Percentiles rank a stretch among this genome's conserved stretches.
phyloP scores from a whole-genome alignment of 495 filamentous ascomycete species.

The Geopyxis carbonaria region DNA sequence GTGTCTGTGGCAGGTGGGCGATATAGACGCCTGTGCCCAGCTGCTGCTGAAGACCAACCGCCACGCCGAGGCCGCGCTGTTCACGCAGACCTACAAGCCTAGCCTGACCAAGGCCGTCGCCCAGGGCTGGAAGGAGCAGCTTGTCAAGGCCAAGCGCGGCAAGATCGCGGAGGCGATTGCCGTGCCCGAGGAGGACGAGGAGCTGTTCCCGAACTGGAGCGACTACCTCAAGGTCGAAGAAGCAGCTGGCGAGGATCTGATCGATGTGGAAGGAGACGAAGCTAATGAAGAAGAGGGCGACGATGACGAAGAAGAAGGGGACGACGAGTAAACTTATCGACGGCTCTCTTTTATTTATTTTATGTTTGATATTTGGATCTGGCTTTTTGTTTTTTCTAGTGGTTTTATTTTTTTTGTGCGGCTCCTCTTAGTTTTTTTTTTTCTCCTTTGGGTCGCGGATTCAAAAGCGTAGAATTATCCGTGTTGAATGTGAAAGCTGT shows the following conservation, averaged over 20 bases:
- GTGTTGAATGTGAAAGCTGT: too few species aligned
- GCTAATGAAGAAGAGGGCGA: constrained; percentile 25
- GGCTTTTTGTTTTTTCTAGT: too few species aligned
- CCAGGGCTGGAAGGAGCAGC: constrained; percentile 55
- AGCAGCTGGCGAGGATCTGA: constrained; percentile 39
- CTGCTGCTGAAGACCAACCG: constrained; percentile 63
- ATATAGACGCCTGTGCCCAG: constrained; percentile 65
- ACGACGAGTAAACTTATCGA: constrained; percentile 9
- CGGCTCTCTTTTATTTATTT: too few species aligned
- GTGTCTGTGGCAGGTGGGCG: constrained; percentile 71
- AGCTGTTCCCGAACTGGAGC: constrained; percentile 91
- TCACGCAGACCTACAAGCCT: constrained; percentile 88
- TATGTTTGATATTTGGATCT: too few species aligned
- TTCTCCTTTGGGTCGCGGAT: too few species aligned
- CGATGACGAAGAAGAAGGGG: constrained; percentile 9
- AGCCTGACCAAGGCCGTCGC: constrained; percentile 53
- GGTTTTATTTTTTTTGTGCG: too few species aligned
- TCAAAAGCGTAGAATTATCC: too few species aligned
- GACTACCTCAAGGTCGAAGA: constrained; percentile 70
- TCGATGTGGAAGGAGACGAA: constrained; percentile 29
- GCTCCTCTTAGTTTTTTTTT: too few species aligned
- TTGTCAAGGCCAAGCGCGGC: constrained; percentile 49
- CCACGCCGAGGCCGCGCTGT: constrained; percentile 68
- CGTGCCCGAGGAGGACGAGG: constrained; percentile 70
- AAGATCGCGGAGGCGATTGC: constrained; percentile 70